These are phyloP conservation scores for Circinella umbellata DNA, from an alignment of 371 early-diverging fungal genomes.

Conservation along the genomic window DNA sequence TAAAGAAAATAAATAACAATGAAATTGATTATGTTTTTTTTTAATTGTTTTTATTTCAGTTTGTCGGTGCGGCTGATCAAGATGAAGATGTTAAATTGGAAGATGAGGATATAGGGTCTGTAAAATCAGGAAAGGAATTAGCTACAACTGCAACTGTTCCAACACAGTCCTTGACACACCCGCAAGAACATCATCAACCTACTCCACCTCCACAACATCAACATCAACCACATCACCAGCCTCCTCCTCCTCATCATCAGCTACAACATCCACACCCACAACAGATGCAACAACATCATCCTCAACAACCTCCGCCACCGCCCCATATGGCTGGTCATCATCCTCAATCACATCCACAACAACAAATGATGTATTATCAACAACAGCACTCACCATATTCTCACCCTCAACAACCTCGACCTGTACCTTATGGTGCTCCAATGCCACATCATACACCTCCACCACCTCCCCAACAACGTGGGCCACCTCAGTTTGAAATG, in stretches of 20 bases:
- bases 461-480: slow-evolving; percentile 12
- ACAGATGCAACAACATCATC: slow-evolving; percentile 13
- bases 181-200: slow-evolving; percentile 15
- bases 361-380: slow-evolving; percentile 22
- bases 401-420: slow-evolving; percentile 14
- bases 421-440: slow-evolving; percentile 7
- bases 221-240: slow-evolving; percentile 15
- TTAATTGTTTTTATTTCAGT: slow-evolving; percentile 5
- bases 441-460: slow-evolving; percentile 17
- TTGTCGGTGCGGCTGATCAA: slow-evolving; percentile 20
- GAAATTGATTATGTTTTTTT: background rate
- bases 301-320: slow-evolving; percentile 7
- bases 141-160: slow-evolving; percentile 22
- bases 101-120: slow-evolving; percentile 17
- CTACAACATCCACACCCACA: slow-evolving; percentile 5
- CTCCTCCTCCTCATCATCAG: slow-evolving; percentile 13
- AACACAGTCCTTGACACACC: slow-evolving; percentile 12
- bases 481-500: slow-evolving; percentile 36
- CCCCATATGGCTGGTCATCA: background rate
- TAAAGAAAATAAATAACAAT: too few relatives aligned
- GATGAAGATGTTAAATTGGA: slow-evolving; percentile 21
- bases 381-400: slow-evolving; percentile 17
- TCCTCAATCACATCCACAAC: slow-evolving; percentile 5
- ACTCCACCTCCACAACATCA: slow-evolving; percentile 23
- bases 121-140: slow-evolving; percentile 15